Conservation (phyloP, 2,329 filamentous ascomycete genomes). For the Fusarium redolens region DNA sequence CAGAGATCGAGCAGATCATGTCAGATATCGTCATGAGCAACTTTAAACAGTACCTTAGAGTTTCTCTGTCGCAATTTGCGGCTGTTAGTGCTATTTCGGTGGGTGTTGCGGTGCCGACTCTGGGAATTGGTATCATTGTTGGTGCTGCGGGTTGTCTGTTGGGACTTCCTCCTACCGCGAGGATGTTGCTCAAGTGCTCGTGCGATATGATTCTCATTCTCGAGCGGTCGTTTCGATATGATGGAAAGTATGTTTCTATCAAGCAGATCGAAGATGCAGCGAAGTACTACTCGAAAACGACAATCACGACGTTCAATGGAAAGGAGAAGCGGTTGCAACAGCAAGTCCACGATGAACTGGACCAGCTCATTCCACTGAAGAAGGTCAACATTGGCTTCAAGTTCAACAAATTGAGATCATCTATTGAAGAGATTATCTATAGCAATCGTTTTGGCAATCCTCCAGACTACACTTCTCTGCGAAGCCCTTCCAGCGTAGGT, state of each 20-base stretch:
- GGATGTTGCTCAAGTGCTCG: conserved; percentile 43
- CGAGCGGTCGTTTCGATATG: conserved; percentile 40
- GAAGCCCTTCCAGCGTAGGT: conserved; percentile 29
- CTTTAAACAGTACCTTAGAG: conserved; percentile 34
- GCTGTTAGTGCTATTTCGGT: conserved; percentile 25
- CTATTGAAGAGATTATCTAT: conserved; percentile 37
- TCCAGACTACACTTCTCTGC: conserved; percentile 20
- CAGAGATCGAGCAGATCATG: conserved; percentile 41
- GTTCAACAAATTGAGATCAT: conserved; percentile 38
- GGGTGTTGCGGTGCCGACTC: conserved; percentile 34
- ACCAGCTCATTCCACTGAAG: conserved; percentile 39
- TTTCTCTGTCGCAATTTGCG: conserved; percentile 38
- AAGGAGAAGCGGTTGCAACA: conserved; percentile 40
- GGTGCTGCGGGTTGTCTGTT: conserved; percentile 35
- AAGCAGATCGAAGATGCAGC: conserved; percentile 44
- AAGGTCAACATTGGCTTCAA: conserved; percentile 38
- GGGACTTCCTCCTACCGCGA: conserved; percentile 33
- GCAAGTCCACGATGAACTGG: conserved; percentile 42
- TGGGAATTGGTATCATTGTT: conserved; percentile 35
- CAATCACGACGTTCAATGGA: conserved; percentile 33
- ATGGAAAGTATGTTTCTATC: conserved; percentile 42
- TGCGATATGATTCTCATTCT: conserved; percentile 45
- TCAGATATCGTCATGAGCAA: conserved; percentile 40
- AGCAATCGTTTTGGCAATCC: conserved; percentile 33
- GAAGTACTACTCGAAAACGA: conserved; percentile 37